Evolutionary conservation across 805 yeast genomes (phyloP), one percentile per base, ranked within the genome.

Genomic region (Suhomyces canberraensis): DNA sequence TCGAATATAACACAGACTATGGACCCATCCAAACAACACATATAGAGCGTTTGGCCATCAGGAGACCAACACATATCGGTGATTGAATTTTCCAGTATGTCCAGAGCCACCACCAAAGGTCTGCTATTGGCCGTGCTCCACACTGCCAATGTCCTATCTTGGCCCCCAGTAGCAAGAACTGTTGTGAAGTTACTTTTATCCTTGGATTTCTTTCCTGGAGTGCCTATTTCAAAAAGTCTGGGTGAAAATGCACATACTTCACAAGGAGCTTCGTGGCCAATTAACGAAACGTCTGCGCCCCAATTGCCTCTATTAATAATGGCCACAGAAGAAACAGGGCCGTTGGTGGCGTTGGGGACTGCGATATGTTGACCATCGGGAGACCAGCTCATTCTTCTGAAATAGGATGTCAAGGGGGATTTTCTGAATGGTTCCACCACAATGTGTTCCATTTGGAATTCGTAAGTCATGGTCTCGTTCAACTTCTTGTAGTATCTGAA

Each of bases 161-260:
- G 98, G 8, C 98, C 98, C 11, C 91, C 96, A 19, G 96, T 84
- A 2, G 97, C 96, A n/a, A 91, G 69, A 0, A 91, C 76, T 0
- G 96, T 82, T 6, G 84, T 71, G 35, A 73, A 64, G 44, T 58
- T 57, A 9, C 70, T 50, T 14, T 44, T 47, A 8, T 47, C 48
- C 24, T 31, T 39, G 26, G 22, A 34, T 32, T 3, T 44, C 36
- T 19, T 47, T 30, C 34, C 40, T 38, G 37, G 44, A 4, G 1
- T 44, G 45, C 41, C 40, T n/a, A 51, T 44, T 30, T 74, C 75
- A 48, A 77, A 85, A 19, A 84, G 51, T 36, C 85, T 64, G 1
- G 95, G 93, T 15, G 84, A 80, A 49, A 85, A 85, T 1, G 79
- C 63, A 33, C 82, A 83, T 11, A 84, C 93, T 54, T 85, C 95